Percentiles rank a stretch among this genome's conserved stretches.
These are phyloP conservation scores for Chytriomyces confervae DNA, from an alignment of 192 early-diverging fungal genomes.

Conservation along the genomic window DNA sequence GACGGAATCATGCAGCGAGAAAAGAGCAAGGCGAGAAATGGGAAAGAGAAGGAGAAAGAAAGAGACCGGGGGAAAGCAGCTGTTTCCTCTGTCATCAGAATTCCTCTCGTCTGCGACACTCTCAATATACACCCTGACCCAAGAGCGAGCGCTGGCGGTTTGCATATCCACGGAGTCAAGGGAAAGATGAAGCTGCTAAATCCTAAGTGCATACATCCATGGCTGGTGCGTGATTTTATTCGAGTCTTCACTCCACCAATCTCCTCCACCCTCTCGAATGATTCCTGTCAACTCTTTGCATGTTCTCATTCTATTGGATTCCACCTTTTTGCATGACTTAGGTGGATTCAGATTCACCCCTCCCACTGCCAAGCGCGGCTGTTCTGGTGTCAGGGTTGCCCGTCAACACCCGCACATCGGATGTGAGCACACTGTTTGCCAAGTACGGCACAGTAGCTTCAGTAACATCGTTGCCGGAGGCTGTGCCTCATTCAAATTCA, in stretches of 20 bases:
- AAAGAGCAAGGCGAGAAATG: not conserved
- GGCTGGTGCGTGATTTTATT: too few species aligned
- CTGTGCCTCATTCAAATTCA: not conserved
- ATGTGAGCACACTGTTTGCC: constrained; percentile 19
- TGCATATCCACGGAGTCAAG: constrained; percentile 4
- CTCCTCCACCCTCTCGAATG: too few species aligned
- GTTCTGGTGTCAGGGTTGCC: constrained; percentile 25
- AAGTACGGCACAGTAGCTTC: constrained; percentile 16
- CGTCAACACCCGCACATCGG: constrained; percentile 9
- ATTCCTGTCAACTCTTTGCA: not conserved
- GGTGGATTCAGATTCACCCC: constrained; percentile 15
- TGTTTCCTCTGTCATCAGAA: not conserved
- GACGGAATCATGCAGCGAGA: too few species aligned
- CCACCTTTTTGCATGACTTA: not conserved
- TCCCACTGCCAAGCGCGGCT: constrained; percentile 13
- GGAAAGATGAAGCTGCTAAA: constrained; percentile 34
- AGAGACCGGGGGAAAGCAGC: too few species aligned
- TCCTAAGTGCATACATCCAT: too few species aligned
- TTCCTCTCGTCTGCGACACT: not conserved
- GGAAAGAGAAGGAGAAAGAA: not conserved
- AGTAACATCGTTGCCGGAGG: not conserved
- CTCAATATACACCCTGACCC: not conserved
- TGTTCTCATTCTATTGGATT: not conserved
- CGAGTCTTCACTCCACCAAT: too few species aligned
- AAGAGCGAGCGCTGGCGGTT: too few species aligned